Conservation (phyloP, 2,329 filamentous ascomycete genomes). For the Plenodomus lindquistii region DNA sequence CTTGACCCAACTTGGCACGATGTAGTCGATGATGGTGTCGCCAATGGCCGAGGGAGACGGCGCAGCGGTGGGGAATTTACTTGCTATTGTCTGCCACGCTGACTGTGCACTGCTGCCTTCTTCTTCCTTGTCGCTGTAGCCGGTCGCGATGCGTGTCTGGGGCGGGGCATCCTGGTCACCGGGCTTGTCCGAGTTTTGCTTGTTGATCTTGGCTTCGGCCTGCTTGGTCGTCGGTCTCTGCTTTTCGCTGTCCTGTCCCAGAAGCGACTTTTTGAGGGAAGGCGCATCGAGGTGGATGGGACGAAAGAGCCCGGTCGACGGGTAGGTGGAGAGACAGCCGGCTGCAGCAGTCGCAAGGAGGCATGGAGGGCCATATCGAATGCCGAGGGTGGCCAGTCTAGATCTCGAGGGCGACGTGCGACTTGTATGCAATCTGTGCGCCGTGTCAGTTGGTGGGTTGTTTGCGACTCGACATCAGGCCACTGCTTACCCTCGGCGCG, state of each 20-base stretch:
- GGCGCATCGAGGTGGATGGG: constrained; percentile 37
- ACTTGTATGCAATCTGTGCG: constrained; percentile 26
- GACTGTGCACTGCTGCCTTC: constrained; percentile 22
- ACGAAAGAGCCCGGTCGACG: constrained; percentile 19
- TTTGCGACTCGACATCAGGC: background rate
- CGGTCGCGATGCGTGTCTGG: constrained; percentile 36
- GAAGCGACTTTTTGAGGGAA: constrained; percentile 20
- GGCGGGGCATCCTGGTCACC: constrained; percentile 40
- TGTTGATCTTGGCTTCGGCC: constrained; percentile 18
- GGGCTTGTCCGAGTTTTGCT: constrained; percentile 16
- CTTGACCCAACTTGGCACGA: constrained; percentile 83
- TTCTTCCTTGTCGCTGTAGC: constrained; percentile 24
- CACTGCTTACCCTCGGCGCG: constrained; percentile 31
- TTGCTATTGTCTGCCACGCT: constrained; percentile 39
- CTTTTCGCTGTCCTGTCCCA: constrained; percentile 9
- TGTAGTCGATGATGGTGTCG: constrained; percentile 66
- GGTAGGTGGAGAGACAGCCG: constrained; percentile 22
- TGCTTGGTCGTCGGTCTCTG: constrained; percentile 23
- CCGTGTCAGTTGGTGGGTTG: background rate
- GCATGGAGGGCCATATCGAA: constrained; percentile 36
- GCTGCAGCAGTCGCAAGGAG: constrained; percentile 30
- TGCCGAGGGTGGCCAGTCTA: constrained; percentile 16
- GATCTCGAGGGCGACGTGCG: constrained; percentile 13
- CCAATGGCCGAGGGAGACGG: constrained; percentile 45
- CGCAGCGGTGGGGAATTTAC: constrained; percentile 33